phyloP scores from a whole-genome alignment of 1,139 yeast genomes.

The Starmera stellimalicola region DNA sequence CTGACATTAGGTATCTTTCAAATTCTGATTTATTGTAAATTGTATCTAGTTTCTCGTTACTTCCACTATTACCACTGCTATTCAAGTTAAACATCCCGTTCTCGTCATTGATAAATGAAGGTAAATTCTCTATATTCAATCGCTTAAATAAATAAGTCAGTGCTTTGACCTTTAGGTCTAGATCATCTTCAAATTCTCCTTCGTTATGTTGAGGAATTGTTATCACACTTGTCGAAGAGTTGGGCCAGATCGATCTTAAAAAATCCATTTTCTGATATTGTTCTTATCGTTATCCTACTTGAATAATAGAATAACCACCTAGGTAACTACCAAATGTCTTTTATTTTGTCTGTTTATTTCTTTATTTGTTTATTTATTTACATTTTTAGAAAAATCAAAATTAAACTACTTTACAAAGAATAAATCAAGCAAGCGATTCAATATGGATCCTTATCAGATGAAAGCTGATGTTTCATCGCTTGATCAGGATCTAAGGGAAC shows the following conservation, averaged over 20 bases:
- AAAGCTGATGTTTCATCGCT: constrained; percentile 39
- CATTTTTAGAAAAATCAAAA: too few species aligned
- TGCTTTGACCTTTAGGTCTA: constrained; percentile 51
- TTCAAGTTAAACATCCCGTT: constrained; percentile 11
- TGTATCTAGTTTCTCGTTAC: constrained; percentile 33
- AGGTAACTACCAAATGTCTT: too few species aligned
- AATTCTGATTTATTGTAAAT: constrained; percentile 42
- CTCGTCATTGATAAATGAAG: constrained; percentile 28
- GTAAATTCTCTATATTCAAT: constrained; percentile 34
- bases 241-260: constrained; percentile 18
- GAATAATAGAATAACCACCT: too few species aligned
- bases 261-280: constrained; percentile 11
- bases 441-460: constrained; percentile 15
- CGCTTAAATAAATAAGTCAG: constrained; percentile 48
- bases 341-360: too few species aligned
- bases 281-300: too few species aligned
- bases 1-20: constrained; percentile 31
- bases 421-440: too few species aligned
- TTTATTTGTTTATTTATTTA: too few species aligned
- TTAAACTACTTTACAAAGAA: too few species aligned
- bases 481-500: constrained; percentile 44
- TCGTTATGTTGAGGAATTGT: constrained; percentile 37
- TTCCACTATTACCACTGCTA: neutral
- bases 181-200: constrained; percentile 42
- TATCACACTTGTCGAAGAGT: constrained; percentile 13